Conservation (phyloP, 75 land plant genomes). For the Cryptomeria japonica region DNA sequence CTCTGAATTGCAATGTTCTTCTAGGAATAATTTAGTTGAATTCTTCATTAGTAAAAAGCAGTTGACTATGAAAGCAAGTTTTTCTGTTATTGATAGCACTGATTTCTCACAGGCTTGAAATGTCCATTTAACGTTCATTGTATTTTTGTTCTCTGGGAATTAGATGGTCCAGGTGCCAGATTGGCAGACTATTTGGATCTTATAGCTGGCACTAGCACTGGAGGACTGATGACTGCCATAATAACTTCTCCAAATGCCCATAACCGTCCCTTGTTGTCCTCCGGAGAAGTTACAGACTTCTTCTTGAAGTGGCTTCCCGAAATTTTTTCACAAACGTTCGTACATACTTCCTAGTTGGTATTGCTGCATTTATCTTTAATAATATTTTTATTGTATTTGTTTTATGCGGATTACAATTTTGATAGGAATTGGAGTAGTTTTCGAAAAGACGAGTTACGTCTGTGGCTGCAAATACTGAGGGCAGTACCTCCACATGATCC, state of each 20-base stretch:
- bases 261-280: constrained; percentile 50
- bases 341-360: not conserved
- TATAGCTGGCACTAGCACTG: constrained; percentile 66
- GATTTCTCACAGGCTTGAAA: too few species aligned
- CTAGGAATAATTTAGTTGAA: too few species aligned
- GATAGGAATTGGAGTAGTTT: not conserved
- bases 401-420: not conserved
- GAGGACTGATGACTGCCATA: constrained; percentile 64
- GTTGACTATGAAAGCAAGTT: too few species aligned
- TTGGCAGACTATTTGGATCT: constrained; percentile 72
- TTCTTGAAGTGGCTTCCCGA: constrained; percentile 30
- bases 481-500: constrained; percentile 25
- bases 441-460: not conserved
- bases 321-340: constrained; percentile 25
- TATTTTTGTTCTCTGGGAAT: constrained; percentile 13
- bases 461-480: constrained; percentile 58
- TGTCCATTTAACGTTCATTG: too few species aligned
- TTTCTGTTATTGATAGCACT: too few species aligned
- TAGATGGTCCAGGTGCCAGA: constrained; percentile 60
- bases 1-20: too few species aligned
- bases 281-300: constrained; percentile 42
- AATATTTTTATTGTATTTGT: not conserved
- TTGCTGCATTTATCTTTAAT: too few species aligned
- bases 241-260: constrained; percentile 44
- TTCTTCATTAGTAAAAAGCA: too few species aligned